These are phyloP conservation scores for Podosphaera xanthii DNA, from an alignment of 2,329 filamentous ascomycete genomes.

Conservation along the genomic window DNA sequence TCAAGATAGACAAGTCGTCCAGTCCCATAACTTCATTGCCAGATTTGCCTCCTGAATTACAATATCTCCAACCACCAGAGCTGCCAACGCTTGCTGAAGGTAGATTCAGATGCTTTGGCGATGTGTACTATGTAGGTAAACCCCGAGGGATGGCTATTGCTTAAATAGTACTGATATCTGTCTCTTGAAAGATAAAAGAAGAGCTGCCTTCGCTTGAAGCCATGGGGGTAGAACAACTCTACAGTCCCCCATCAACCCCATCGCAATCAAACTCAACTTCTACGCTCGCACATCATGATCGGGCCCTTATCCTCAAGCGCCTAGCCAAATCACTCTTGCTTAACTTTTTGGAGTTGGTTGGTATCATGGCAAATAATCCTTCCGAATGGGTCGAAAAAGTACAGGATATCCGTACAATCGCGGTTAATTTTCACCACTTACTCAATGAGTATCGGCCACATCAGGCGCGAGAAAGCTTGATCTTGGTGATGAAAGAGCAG, in stretches of 20 bases:
- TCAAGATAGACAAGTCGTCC: background rate
- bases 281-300: slow-evolving; percentile 31
- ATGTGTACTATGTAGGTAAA: slow-evolving; percentile 30
- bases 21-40: slow-evolving; percentile 10
- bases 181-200: slow-evolving; percentile 26
- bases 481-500: slow-evolving; percentile 70
- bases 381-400: slow-evolving; percentile 46
- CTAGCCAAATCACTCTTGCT: slow-evolving; percentile 68
- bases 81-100: slow-evolving; percentile 37
- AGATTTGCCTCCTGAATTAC: slow-evolving; percentile 32
- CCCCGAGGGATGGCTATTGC: background rate
- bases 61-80: slow-evolving; percentile 57
- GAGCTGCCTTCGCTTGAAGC: slow-evolving; percentile 44
- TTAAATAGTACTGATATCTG: slow-evolving; percentile 5
- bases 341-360: slow-evolving; percentile 70
- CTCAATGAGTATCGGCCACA: slow-evolving; percentile 89
- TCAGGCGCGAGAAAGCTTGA: slow-evolving; percentile 72
- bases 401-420: slow-evolving; percentile 54
- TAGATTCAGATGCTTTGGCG: slow-evolving; percentile 55
- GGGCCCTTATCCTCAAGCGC: slow-evolving; percentile 46
- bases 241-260: slow-evolving; percentile 17
- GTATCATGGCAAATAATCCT: slow-evolving; percentile 45
- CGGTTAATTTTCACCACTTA: slow-evolving; percentile 80
- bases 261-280: background rate
- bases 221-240: slow-evolving; percentile 49